Evolutionary conservation across 371 early-diverging fungal species (phyloP), one percentile per base, ranked within the genome.

Genomic region (Sanchytrium tribonematis): DNA sequence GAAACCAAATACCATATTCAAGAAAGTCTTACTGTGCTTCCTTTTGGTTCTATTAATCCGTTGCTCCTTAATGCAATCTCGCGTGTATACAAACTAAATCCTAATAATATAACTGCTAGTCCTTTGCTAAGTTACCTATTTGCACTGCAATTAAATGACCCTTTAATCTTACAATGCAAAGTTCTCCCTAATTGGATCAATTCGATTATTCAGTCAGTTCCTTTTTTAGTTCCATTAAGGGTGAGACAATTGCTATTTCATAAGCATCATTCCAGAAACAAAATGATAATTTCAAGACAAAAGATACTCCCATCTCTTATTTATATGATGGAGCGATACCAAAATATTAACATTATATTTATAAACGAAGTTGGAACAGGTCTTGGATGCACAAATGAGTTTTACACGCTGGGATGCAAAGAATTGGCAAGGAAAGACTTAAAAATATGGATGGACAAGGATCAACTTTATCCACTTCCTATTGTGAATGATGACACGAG

Each of bases 311-410:
- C 48, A 48, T 48, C 48, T 5, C 48, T 48, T 5, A 48, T 48
- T 48, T 12, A 48, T 12, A 48, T 48, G 22, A 48, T 48, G 12
- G 48, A 48, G 48, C 48, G 22, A 22, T 48, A 48, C 22, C 5
- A 12, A 22, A 48, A 48, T 48, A 22, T 95, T 68, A 93, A 95
- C 74, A 82, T 93, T 27, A 90, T 93, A 74, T 95, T 89, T 72
- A 82, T 83, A 73, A 90, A 87, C 30, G 96, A 95, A 72, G 91
- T 89, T 28, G 96, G 96, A 12, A 89, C 90, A 1, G 96, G 96
- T 0, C 75, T 90, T 1, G 96, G 96, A 0, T 93, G 93, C 0
- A 93, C 96, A 0, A 77, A 92, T 1, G 96, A 93, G 73, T 93
- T 93, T 72, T 95, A 90, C 73, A 80, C 90, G 0, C 74, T 80